Conservation (phyloP, 768 basidiomycete species). For the Suillus paluster region DNA sequence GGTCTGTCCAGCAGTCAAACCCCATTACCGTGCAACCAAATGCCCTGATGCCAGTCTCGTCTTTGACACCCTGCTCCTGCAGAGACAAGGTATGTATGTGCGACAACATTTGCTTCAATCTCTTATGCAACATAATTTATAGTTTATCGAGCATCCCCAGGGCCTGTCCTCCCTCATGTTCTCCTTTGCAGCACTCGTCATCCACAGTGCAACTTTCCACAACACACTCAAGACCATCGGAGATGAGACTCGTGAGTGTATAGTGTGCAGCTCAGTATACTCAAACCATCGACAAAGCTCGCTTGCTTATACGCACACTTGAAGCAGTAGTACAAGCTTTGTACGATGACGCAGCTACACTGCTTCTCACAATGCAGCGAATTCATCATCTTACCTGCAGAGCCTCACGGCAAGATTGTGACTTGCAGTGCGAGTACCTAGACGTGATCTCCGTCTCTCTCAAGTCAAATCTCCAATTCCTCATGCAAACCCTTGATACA, state of each 20-base stretch:
- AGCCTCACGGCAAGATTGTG: slow-evolving; percentile 18
- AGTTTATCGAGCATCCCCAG: no score
- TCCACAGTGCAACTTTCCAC: slow-evolving; percentile 33
- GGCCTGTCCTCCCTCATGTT: no score
- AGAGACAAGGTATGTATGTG: no score
- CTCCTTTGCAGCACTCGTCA: no score
- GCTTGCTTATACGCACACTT: slow-evolving; percentile 66
- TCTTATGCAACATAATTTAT: no score
- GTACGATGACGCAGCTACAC: slow-evolving; percentile 68
- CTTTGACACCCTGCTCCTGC: no score
- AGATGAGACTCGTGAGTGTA: slow-evolving; percentile 29
- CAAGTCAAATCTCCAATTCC: slow-evolving; percentile 56
- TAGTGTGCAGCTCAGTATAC: slow-evolving; percentile 56
- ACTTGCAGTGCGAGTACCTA: slow-evolving; percentile 44
- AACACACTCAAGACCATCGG: slow-evolving; percentile 24
- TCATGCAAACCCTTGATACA: slow-evolving; percentile 63
- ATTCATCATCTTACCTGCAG: slow-evolving; percentile 21
- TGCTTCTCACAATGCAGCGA: slow-evolving; percentile 62
- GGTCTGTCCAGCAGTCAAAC: no score
- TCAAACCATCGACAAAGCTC: slow-evolving; percentile 70
- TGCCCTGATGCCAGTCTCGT: no score
- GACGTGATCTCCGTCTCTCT: slow-evolving; percentile 56
- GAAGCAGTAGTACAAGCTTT: slow-evolving; percentile 74
- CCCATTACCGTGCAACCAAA: no score
- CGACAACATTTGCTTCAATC: no score